These are phyloP conservation scores for Rutstroemia sp. DNA, from an alignment of 2,329 filamentous ascomycete genomes.

Conservation along the genomic window DNA sequence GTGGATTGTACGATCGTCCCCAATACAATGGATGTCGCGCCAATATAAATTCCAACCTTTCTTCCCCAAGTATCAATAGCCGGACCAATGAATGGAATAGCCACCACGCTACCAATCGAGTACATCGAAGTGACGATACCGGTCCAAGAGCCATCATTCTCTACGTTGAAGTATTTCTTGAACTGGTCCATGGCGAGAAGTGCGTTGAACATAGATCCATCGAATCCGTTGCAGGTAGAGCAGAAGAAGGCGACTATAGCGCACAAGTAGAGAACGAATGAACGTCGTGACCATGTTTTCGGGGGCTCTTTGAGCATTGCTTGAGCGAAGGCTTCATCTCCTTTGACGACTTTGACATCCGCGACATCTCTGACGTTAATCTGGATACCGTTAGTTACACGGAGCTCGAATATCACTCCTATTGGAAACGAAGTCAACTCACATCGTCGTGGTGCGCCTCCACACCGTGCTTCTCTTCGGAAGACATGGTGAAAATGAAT, in stretches of 20 bases:
- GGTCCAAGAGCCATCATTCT: constrained; percentile 38
- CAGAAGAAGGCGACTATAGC: constrained; percentile 40
- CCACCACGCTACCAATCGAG: constrained; percentile 41
- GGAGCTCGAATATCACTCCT: background rate
- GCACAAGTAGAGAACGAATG: constrained; percentile 36
- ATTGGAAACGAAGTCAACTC: background rate
- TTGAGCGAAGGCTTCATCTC: constrained; percentile 44
- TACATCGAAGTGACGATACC: constrained; percentile 44
- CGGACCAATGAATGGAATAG: constrained; percentile 39
- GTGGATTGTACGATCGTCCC: constrained; percentile 38
- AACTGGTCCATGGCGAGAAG: constrained; percentile 37
- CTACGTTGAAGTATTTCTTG: constrained; percentile 32
- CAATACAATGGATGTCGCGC: constrained; percentile 35
- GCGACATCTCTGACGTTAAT: background rate
- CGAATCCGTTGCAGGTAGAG: constrained; percentile 44
- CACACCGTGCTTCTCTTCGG: background rate
- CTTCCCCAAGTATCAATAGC: constrained; percentile 40
- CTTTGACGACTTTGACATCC: constrained; percentile 25
- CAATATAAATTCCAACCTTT: constrained; percentile 39
- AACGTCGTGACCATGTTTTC: constrained; percentile 31
- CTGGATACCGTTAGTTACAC: background rate
- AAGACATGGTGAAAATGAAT: background rate
- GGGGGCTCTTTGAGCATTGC: constrained; percentile 45
- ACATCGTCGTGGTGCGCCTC: background rate
- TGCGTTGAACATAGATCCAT: constrained; percentile 42